Evolutionary conservation across 2,329 filamentous ascomycete genomes (phyloP).

Genomic region (Scedosporium minutisporum): DNA sequence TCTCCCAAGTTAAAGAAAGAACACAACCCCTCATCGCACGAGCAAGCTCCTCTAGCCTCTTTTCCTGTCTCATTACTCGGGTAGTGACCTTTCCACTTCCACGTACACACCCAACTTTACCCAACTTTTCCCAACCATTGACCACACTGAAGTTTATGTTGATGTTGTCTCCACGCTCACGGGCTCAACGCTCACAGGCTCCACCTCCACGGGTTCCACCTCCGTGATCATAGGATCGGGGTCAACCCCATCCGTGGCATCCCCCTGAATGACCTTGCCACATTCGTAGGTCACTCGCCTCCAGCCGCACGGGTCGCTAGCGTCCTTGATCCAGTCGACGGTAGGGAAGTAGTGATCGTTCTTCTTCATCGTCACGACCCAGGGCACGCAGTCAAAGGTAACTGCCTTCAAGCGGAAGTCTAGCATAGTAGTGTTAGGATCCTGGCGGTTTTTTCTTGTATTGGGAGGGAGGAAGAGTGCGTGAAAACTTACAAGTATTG

Average conservation of each 20-base stretch:
- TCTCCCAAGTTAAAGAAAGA: neutral
- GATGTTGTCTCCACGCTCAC: neutral
- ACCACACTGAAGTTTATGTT: too few relatives aligned
- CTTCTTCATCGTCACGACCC: slow-evolving; percentile 99
- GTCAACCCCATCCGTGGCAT: slow-evolving; percentile 40
- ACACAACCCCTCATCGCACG: too few relatives aligned
- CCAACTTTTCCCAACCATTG: too few relatives aligned
- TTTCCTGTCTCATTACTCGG: neutral
- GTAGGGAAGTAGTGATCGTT: slow-evolving; percentile 90
- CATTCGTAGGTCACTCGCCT: slow-evolving; percentile 52
- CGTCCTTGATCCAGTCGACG: slow-evolving; percentile 59
- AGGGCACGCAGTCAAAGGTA: slow-evolving; percentile 96
- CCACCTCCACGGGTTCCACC: slow-evolving; percentile 20
- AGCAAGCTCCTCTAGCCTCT: neutral
- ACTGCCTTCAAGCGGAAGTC: slow-evolving; percentile 95
- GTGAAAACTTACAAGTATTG: slow-evolving; percentile 63
- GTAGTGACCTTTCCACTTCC: too few relatives aligned
- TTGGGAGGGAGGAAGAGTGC: neutral
- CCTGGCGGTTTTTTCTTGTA: neutral
- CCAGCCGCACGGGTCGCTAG: slow-evolving; percentile 50
- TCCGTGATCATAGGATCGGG: slow-evolving; percentile 32
- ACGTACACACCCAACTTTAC: too few relatives aligned
- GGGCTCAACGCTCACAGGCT: neutral
- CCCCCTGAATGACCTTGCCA: slow-evolving; percentile 41
- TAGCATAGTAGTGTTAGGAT: slow-evolving; percentile 21